phyloP scores from a whole-genome alignment of 768 basidiomycete genomes.

The Rickenella mellea region DNA sequence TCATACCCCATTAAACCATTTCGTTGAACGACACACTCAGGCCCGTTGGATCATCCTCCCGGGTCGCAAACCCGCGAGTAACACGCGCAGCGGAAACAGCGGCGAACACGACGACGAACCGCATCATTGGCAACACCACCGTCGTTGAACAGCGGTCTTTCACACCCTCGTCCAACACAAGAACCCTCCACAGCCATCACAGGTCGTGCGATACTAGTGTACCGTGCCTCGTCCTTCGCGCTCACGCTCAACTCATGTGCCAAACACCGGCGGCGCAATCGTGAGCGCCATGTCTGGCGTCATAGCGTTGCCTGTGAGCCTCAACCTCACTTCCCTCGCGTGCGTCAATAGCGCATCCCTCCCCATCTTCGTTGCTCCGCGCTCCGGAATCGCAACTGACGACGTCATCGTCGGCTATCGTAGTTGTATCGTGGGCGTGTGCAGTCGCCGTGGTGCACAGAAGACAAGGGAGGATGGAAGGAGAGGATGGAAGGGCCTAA shows the following conservation, averaged over 20 bases:
- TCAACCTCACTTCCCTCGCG: constrained; percentile 6
- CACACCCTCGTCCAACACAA: background rate
- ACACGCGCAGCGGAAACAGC: no score
- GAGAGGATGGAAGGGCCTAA: no score
- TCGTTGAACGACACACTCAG: background rate
- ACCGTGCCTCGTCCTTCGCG: constrained; percentile 10
- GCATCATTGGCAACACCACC: constrained; percentile 1
- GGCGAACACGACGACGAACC: no score
- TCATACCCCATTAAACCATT: background rate
- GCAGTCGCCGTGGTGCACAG: no score
- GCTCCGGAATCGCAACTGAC: background rate
- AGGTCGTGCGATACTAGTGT: constrained; percentile 7
- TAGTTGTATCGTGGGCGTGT: no score
- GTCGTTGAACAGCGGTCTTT: background rate
- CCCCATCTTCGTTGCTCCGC: no score
- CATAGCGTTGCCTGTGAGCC: constrained; percentile 1
- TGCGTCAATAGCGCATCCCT: constrained; percentile 8
- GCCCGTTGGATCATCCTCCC: background rate
- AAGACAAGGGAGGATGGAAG: no score
- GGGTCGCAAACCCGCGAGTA: background rate
- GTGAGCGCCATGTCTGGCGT: constrained; percentile 2
- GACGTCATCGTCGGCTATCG: background rate
- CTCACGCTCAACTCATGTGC: constrained; percentile 8
- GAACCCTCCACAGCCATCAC: background rate
- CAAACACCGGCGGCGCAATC: constrained; percentile 6